Conservation (phyloP, 148 eudicot genomes). For the Beta vulgaris region DNA sequence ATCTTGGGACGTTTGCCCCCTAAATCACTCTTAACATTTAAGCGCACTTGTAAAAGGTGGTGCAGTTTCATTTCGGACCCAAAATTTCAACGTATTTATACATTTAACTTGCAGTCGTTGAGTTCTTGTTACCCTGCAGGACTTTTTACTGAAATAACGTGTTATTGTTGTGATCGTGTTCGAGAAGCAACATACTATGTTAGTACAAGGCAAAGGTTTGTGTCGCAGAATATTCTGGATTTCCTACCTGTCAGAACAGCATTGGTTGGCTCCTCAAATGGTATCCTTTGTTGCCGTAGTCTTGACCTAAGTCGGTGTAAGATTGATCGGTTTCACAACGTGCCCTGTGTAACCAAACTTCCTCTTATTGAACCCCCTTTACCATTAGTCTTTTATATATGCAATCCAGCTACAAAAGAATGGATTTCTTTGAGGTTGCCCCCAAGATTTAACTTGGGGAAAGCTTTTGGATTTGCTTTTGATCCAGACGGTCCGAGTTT, state of each 20-base stretch:
- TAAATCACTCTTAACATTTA: not conserved
- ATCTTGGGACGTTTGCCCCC: not conserved
- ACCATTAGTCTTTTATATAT: not conserved
- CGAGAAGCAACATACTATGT: too few species aligned
- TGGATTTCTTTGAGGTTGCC: not conserved
- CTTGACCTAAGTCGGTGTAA: too few species aligned
- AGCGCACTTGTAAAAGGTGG: not conserved
- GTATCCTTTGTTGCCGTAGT: not conserved
- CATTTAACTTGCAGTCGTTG: not conserved
- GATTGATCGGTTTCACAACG: not conserved
- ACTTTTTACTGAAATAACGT: not conserved
- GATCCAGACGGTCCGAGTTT: not conserved
- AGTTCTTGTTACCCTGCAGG: not conserved
- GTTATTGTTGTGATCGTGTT: not conserved
- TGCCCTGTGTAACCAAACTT: not conserved
- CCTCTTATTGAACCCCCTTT: not conserved
- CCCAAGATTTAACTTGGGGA: not conserved
- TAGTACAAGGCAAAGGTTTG: not conserved
- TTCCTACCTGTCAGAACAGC: not conserved
- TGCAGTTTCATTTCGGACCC: not conserved
- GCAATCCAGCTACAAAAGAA: not conserved
- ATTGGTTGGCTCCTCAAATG: constrained; percentile 7
- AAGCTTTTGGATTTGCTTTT: not conserved
- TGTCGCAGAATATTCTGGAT: not conserved
- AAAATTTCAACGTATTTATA: not conserved